phyloP scores from a whole-genome alignment of 805 yeast species.

The Saccharomyces jurei region DNA sequence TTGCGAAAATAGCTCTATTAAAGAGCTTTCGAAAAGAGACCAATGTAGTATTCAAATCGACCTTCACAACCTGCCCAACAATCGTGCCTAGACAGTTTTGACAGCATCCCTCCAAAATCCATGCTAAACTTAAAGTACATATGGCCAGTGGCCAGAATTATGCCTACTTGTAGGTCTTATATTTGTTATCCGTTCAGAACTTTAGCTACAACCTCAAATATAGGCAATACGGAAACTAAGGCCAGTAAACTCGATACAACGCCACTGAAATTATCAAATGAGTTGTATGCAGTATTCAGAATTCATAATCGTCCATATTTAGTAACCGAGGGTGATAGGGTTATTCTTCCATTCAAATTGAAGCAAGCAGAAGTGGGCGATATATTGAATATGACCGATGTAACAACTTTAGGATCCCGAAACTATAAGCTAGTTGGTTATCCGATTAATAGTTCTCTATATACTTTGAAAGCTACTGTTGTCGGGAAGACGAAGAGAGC shows the following conservation, averaged over 20 bases:
- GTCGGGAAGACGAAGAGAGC: slow-evolving; percentile 81
- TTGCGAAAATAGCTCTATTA: background rate
- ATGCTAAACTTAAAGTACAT: background rate
- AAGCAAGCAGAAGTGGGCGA: slow-evolving; percentile 80
- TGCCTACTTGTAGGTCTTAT: background rate
- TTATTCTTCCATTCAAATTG: slow-evolving; percentile 70
- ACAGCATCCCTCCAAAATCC: background rate
- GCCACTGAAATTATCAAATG: slow-evolving; percentile 59
- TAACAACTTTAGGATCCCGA: slow-evolving; percentile 77
- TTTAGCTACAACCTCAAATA: background rate
- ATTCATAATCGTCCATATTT: slow-evolving; percentile 79
- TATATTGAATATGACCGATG: slow-evolving; percentile 61
- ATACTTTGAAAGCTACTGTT: slow-evolving; percentile 65
- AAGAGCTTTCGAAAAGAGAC: background rate
- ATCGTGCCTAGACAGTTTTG: background rate
- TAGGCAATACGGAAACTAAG: background rate
- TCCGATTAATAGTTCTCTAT: slow-evolving; percentile 46
- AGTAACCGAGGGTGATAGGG: slow-evolving; percentile 84
- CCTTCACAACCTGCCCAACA: background rate
- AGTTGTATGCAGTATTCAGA: slow-evolving; percentile 72
- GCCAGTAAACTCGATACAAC: slow-evolving; percentile 35
- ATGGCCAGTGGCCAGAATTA: background rate
- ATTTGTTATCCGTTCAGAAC: background rate
- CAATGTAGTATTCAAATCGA: too few relatives aligned
- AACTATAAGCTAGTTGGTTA: slow-evolving; percentile 60